A percentile compares a stretch with the other conserved stretches of the same genome.
Conservation (phyloP, 225 moss, liverwort and hornwort genomes). For the Bryum argenteum region DNA sequence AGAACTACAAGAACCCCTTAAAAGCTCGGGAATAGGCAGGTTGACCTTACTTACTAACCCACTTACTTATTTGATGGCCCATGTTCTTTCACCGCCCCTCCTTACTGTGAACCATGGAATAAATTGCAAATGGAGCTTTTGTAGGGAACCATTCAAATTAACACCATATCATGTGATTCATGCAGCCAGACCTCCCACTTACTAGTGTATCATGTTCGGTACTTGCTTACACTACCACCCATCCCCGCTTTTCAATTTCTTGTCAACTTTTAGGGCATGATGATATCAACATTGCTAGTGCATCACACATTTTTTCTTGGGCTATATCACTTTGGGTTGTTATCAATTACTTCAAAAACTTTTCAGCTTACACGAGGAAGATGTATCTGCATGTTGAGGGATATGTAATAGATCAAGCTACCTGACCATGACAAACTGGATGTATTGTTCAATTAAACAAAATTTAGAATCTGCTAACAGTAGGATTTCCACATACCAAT, state of each 20-base stretch:
- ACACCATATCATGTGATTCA: neutral
- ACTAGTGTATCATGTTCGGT: neutral
- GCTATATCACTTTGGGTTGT: neutral
- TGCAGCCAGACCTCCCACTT: neutral
- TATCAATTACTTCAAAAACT: neutral
- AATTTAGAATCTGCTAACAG: neutral
- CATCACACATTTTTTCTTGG: neutral
- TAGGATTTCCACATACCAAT: neutral
- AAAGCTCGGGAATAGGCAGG: too few species aligned
- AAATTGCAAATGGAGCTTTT: neutral
- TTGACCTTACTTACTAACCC: too few species aligned
- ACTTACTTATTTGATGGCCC: too few species aligned
- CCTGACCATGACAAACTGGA: too few species aligned
- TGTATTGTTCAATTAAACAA: too few species aligned
- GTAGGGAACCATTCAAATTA: too few species aligned
- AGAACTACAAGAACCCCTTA: too few species aligned
- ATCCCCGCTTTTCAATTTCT: too few species aligned
- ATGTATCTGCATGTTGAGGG: too few species aligned
- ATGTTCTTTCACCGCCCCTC: too few species aligned
- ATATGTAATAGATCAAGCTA: too few species aligned
- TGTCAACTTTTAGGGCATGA: neutral
- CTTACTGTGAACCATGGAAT: neutral
- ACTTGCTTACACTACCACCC: neutral
- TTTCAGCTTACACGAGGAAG: too few species aligned
- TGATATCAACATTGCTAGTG: slow-evolving; percentile 8